Base-by-base conservation (phyloP, 2,329 filamentous ascomycete species). In the Esteya vermicola region DNA sequence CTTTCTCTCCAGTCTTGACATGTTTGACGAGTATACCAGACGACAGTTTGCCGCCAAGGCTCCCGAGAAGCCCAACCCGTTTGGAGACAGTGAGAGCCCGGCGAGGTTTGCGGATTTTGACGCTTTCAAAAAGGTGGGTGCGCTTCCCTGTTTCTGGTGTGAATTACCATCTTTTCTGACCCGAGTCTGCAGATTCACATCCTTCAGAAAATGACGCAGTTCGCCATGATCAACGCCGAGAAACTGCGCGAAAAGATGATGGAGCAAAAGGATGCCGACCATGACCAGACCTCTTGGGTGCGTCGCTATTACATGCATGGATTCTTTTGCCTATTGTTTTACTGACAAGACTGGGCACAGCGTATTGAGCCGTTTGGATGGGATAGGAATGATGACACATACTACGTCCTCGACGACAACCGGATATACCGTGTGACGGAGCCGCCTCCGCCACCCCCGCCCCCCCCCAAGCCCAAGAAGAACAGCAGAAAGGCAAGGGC, bases 381-480 rank as follows among this genome's bases (percentile, higher is more conserved):
- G 77, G 91, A 98, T 57, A 70, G 76, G 19, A 70, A 94, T 35
- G 88, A 93, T 47, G 79, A 85, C 28, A 78, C 78, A 27, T 93
- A 96, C 55, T 93, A 81, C 53, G 79, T 96, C 4, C 71, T 98
- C 4, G 89, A 96, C 51, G 91, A 98, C 56, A 93, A 95, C 51
- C 75, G 91, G 46, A 67, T 98, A 32, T 98, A 98, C 57, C 82
- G 88, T 41, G 70, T 81, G 45, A 85, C 83, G n/a, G 84, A 93
- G 44, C 71, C 81, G 21, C 74, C 76, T 1, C 66, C 73, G 2
- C 70, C 75, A 7, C 58, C 72, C 1, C 66, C 73, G 2, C 70
- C 75, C 7, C 59, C 72, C 13, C 58, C 69, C 21, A 81, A 81
- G 53, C 65, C 73, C 2, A 66, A 68, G 57, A 74, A 69, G 49